Evolutionary conservation across 2,329 filamentous ascomycete species (phyloP), one percentile per base, ranked within the genome.

Genomic region (Claviceps monticola): DNA sequence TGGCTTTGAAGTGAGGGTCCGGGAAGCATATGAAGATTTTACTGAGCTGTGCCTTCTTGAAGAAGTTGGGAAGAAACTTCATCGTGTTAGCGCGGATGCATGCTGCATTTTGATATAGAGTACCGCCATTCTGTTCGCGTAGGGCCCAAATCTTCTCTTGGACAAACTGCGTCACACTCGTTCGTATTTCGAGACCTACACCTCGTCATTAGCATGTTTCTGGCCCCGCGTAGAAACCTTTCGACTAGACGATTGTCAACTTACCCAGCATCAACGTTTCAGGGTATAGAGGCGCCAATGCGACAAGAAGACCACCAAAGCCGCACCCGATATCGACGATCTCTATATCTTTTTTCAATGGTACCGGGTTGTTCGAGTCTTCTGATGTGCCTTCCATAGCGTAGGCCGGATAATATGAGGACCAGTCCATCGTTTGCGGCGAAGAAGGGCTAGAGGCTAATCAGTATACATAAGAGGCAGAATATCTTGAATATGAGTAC

Each of bases 41-140:
- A 56, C 77, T 79, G 14, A 98, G 79, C 65, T 96, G 90, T 14
- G 71, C 74, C 61, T 83, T 86, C 51, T 70, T 73, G 74, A 98
- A 97, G 74, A 96, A 95, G 65, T 98, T 97, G 56, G 94, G 91
- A n/a, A 98, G 74, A 68, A 97, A 98, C 67, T 98, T 98, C 93
- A 98, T 98, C 5, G 88, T 88, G 71, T 98, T 98, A 58, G 88
- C 87, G 56, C 93, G 84, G 47, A 98, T 74, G 64, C 88, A 94
- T 37, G 86, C 83, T 51, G 91, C 84, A 66, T 98, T 98, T 63
- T 94, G 84, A 66, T 88, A 97, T 46, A 72, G 67, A 49, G 69
- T 67, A 5, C 72, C 70, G 5, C 70, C 62, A 56, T 79, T 76
- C 62, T 90, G 83, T 13, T 74, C 71, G 4, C 93, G 82, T 17